These are phyloP conservation scores for Coccomyxa subellipsoidea DNA, from an alignment of 163 green algal genomes.

Conservation along the genomic window DNA sequence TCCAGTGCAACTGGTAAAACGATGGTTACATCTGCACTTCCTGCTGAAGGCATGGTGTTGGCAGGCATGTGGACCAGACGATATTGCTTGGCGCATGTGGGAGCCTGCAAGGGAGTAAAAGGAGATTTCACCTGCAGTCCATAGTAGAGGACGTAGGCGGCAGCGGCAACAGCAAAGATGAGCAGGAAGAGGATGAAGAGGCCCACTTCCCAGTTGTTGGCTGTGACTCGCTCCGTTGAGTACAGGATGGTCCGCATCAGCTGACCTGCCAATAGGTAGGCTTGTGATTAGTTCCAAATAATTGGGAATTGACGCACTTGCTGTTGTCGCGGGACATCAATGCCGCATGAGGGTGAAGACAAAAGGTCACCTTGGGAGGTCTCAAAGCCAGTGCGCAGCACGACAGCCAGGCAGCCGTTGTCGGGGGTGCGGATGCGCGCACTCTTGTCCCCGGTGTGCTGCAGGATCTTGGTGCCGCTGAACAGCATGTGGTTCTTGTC, in stretches of 20 bases:
- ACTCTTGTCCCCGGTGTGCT: slow-evolving; percentile 67
- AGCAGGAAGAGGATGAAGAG: slow-evolving; percentile 98
- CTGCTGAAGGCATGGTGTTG: too few species aligned
- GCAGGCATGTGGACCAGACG: not conserved
- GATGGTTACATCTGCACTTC: too few species aligned
- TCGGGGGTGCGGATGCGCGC: slow-evolving; percentile 76
- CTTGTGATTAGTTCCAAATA: too few species aligned
- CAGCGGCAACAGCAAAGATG: slow-evolving; percentile 84
- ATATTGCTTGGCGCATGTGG: too few species aligned
- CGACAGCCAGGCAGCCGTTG: slow-evolving; percentile 80
- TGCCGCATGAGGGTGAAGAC: not conserved
- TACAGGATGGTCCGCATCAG: slow-evolving; percentile 99
- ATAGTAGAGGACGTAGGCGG: slow-evolving; percentile 80
- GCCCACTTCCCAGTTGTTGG: slow-evolving; percentile 92
- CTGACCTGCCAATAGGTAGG: slow-evolving; percentile 26
- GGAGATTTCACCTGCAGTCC: slow-evolving; percentile 51
- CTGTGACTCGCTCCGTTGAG: slow-evolving; percentile 87
- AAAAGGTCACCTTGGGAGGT: slow-evolving; percentile 79
- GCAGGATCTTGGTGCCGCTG: slow-evolving; percentile 87
- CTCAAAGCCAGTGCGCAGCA: slow-evolving; percentile 96
- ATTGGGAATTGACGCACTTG: too few species aligned
- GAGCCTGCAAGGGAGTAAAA: not conserved
- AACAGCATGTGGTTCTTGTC: slow-evolving; percentile 88
- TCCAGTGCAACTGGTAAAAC: too few species aligned
- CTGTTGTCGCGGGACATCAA: too few species aligned